Evolutionary conservation across 1,284 basidiomycete species (phyloP).

Genomic region (Irpex sp.): DNA sequence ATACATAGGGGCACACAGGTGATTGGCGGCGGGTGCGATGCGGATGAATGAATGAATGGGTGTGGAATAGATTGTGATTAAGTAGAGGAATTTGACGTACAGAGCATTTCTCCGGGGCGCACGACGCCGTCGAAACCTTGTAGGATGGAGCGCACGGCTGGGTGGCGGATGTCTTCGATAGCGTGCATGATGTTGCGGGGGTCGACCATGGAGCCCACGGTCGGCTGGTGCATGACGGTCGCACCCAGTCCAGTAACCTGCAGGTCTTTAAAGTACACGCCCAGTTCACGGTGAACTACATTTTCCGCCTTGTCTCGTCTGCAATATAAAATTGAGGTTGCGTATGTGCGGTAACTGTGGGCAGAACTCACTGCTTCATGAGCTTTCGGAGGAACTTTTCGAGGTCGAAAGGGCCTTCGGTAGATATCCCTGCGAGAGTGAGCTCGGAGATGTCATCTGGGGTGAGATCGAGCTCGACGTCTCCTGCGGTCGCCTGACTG

Average conservation of each 20-base stretch:
- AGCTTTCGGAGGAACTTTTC: constrained; percentile 38
- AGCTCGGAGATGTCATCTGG: neutral
- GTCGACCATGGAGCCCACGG: constrained; percentile 38
- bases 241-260: constrained; percentile 45
- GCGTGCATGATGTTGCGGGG: constrained; percentile 26
- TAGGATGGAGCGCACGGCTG: constrained; percentile 42
- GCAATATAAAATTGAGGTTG: neutral
- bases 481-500: neutral
- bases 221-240: constrained; percentile 35
- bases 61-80: neutral
- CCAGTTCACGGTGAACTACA: constrained; percentile 42
- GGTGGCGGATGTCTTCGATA: constrained; percentile 31
- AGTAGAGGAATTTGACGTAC: constrained; percentile 27
- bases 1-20: no score
- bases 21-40: no score
- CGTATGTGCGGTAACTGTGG: neutral
- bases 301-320: constrained; percentile 41
- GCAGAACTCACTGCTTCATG: constrained; percentile 34
- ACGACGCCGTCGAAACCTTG: constrained; percentile 47
- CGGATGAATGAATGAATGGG: neutral
- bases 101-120: constrained; percentile 59
- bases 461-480: neutral
- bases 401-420: constrained; percentile 41
- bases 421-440: constrained; percentile 1
- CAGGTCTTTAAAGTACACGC: constrained; percentile 47